Conservation (phyloP, 2,329 filamentous ascomycete species). For the Coniochaeta hoffmannii region DNA sequence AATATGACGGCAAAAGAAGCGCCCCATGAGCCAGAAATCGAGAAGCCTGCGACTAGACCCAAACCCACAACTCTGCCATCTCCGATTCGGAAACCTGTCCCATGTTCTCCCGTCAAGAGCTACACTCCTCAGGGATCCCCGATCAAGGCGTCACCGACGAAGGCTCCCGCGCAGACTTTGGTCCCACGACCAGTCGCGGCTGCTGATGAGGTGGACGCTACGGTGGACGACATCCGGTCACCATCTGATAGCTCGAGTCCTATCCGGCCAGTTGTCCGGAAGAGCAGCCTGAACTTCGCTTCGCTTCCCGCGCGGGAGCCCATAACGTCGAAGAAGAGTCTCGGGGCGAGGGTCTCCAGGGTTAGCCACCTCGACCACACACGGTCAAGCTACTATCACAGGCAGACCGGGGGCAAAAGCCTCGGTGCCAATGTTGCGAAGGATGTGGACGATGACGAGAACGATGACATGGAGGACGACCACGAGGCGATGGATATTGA, state of each 20-base stretch:
- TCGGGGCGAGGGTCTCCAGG: slow-evolving; percentile 64
- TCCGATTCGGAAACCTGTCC: slow-evolving; percentile 10
- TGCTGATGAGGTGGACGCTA: slow-evolving; percentile 8
- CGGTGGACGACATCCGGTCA: slow-evolving; percentile 30
- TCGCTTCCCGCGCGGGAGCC: slow-evolving; percentile 88
- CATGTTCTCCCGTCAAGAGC: slow-evolving; percentile 13
- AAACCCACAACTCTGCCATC: background rate
- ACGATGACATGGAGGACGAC: slow-evolving; percentile 39
- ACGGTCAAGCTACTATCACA: slow-evolving; percentile 67
- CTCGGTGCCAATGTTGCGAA: slow-evolving; percentile 40
- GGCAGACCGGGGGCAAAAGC: slow-evolving; percentile 67
- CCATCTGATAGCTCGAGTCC: slow-evolving; percentile 67
- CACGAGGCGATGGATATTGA: slow-evolving; percentile 47
- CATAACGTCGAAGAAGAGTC: slow-evolving; percentile 74
- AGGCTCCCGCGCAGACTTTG: slow-evolving; percentile 3
- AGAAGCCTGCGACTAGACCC: background rate
- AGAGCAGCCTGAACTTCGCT: slow-evolving; percentile 93
- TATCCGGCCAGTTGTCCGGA: slow-evolving; percentile 69
- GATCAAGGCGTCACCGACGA: slow-evolving; percentile 14
- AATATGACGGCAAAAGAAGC: slow-evolving; percentile 3
- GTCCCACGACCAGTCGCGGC: slow-evolving; percentile 3
- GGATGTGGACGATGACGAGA: slow-evolving; percentile 26
- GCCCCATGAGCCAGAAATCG: background rate
- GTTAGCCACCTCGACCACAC: slow-evolving; percentile 70
- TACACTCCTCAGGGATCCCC: slow-evolving; percentile 19